Conservation (phyloP, 495 filamentous ascomycete species). For the Penicillium subrubescens region DNA sequence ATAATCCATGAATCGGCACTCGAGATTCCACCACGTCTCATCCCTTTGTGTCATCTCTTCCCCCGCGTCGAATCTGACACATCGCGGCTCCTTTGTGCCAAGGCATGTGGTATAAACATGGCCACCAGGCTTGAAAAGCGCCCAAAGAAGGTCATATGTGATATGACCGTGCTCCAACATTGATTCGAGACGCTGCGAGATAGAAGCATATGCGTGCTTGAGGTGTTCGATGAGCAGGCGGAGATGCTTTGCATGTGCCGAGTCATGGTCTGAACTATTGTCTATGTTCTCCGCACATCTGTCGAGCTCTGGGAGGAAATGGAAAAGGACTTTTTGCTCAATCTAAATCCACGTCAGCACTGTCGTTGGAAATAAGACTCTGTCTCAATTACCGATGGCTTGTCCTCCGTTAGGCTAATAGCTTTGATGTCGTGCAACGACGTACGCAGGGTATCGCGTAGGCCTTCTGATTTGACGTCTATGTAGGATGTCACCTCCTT, state of each 20-base stretch:
- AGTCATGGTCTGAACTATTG: conserved; percentile 8
- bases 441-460: conserved; percentile 32
- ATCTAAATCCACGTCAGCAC: conserved; percentile 28
- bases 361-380: conserved; percentile 11
- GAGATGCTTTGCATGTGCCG: conserved; percentile 30
- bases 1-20: conserved; percentile 39
- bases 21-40: conserved; percentile 36
- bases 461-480: conserved; percentile 33
- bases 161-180: conserved; percentile 42
- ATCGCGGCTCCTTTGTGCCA: conserved; percentile 40
- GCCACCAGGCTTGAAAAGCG: conserved; percentile 30
- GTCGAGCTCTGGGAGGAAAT: conserved; percentile 37
- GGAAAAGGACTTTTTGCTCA: conserved; percentile 35
- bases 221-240: conserved; percentile 44
- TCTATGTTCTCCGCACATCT: neutral
- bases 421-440: conserved; percentile 34
- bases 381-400: conserved; percentile 23
- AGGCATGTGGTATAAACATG: conserved; percentile 36
- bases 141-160: conserved; percentile 35
- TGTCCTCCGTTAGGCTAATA: conserved; percentile 33
- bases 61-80: conserved; percentile 73
- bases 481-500: conserved; percentile 25
- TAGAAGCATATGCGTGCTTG: conserved; percentile 35
- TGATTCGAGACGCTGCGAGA: conserved; percentile 35
- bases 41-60: conserved; percentile 22